Conservation (phyloP, 257 asterid species). For the Sherardia arvensis region DNA sequence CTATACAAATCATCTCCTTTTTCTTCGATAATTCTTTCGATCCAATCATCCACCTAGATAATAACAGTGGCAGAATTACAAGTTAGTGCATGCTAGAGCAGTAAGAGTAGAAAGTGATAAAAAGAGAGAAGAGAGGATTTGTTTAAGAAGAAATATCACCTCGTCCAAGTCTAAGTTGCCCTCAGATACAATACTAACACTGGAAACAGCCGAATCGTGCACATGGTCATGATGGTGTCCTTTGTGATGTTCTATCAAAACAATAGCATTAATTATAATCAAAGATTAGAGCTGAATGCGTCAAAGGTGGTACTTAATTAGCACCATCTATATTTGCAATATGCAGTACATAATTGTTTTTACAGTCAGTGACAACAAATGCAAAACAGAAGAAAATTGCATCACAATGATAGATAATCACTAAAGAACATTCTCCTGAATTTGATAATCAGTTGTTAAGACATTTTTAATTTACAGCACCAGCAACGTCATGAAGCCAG, state of each 20-base stretch:
- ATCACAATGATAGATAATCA: neutral
- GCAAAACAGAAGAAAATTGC: neutral
- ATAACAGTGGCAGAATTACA: slow-evolving; percentile 1
- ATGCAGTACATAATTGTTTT: neutral
- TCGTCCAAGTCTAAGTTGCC: slow-evolving; percentile 89
- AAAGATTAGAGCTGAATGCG: neutral
- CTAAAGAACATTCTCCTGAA: neutral
- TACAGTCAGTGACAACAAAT: neutral
- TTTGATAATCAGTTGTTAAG: neutral
- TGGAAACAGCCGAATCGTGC: slow-evolving; percentile 83
- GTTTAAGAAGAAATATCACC: slow-evolving; percentile 31
- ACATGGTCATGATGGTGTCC: slow-evolving; percentile 62
- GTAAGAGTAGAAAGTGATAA: neutral
- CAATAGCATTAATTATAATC: neutral
- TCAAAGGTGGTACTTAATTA: neutral
- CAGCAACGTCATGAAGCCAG: neutral
- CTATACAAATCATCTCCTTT: slow-evolving; percentile 87
- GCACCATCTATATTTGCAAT: neutral
- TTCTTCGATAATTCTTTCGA: slow-evolving; percentile 78
- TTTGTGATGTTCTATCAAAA: slow-evolving; percentile 49
- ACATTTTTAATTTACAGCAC: neutral
- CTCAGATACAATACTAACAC: slow-evolving; percentile 86
- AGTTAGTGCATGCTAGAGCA: slow-evolving; percentile 9
- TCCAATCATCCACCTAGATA: slow-evolving; percentile 87
- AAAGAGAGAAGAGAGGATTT: neutral